Evolutionary conservation across 1,139 yeast genomes (phyloP).

Genomic region (Hyphopichia buzzinii): DNA sequence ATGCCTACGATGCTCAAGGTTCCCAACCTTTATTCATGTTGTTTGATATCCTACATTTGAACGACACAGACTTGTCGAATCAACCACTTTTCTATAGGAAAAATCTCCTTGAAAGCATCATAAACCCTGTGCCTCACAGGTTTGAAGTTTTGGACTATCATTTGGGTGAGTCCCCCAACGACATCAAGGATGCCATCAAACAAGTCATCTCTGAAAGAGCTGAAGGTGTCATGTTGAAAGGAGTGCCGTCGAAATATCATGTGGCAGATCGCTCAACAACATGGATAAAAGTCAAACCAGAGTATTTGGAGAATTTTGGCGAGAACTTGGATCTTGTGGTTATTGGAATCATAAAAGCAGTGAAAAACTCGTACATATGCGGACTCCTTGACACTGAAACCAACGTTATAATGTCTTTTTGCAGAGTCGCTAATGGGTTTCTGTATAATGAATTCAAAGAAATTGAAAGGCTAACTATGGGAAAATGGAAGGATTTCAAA

Average conservation of each 20-base stretch:
- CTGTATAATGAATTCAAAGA: conserved; percentile 57
- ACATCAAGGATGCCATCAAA: conserved; percentile 55
- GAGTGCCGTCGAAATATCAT: conserved; percentile 55
- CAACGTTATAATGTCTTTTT: conserved; percentile 53
- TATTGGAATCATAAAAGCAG: conserved; percentile 74
- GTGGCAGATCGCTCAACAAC: conserved; percentile 57
- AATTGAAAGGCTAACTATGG: conserved; percentile 57
- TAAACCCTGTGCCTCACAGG: conserved; percentile 48
- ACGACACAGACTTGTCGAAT: conserved; percentile 59
- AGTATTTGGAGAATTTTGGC: conserved; percentile 81
- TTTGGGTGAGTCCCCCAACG: conserved; percentile 44
- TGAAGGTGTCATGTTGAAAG: conserved; percentile 83
- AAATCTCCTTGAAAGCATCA: conserved; percentile 43
- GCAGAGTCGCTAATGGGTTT: conserved; percentile 85
- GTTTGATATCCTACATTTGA: conserved; percentile 70
- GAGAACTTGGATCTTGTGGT: conserved; percentile 79
- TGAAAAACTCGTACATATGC: conserved; percentile 73
- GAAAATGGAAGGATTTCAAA: conserved; percentile 56
- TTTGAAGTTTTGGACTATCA: conserved; percentile 55
- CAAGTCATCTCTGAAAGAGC: conserved; percentile 61
- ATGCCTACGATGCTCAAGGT: conserved; percentile 35
- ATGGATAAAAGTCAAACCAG: conserved; percentile 92
- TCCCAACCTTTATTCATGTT: conserved; percentile 63
- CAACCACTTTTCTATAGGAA: conserved; percentile 59
- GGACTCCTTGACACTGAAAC: conserved; percentile 49